phyloP scores from a whole-genome alignment of 345 rosid species.

The Toxicodendron radicans region DNA sequence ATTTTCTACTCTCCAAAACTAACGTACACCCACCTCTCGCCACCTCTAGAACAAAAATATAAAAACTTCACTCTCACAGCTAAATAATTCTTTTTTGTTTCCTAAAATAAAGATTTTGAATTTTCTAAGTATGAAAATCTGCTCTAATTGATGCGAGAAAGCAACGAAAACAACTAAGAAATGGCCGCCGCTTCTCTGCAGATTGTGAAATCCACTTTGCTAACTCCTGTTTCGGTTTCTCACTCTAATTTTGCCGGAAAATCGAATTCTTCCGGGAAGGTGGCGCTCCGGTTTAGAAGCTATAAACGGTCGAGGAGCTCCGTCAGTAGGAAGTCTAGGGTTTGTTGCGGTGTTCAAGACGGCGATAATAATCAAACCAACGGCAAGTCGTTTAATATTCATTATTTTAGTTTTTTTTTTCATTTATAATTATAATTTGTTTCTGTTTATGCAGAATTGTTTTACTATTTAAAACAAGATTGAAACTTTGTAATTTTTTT shows the following conservation, averaged over 20 bases:
- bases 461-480: too few species aligned
- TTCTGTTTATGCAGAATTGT: background rate
- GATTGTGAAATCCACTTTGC: conserved; percentile 39
- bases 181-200: conserved; percentile 61
- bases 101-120: background rate
- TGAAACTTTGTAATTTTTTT: background rate
- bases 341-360: conserved; percentile 50
- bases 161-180: conserved; percentile 9
- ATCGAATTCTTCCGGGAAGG: conserved; percentile 34
- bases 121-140: background rate
- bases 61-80: background rate
- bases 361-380: conserved; percentile 55
- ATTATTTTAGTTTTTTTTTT: background rate
- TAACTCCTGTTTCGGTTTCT: conserved; percentile 46
- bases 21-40: conserved; percentile 20
- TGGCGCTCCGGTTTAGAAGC: conserved; percentile 28
- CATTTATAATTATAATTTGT: background rate
- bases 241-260: conserved; percentile 43
- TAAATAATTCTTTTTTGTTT: background rate
- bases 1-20: background rate
- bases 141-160: conserved; percentile 29
- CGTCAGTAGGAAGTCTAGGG: conserved; percentile 30
- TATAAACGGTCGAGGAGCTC: conserved; percentile 21
- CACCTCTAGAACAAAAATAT: conserved; percentile 7
- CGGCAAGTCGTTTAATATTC: conserved; percentile 42